Evolutionary conservation across 768 basidiomycete species (phyloP).

Genomic region (Russula abietina): DNA sequence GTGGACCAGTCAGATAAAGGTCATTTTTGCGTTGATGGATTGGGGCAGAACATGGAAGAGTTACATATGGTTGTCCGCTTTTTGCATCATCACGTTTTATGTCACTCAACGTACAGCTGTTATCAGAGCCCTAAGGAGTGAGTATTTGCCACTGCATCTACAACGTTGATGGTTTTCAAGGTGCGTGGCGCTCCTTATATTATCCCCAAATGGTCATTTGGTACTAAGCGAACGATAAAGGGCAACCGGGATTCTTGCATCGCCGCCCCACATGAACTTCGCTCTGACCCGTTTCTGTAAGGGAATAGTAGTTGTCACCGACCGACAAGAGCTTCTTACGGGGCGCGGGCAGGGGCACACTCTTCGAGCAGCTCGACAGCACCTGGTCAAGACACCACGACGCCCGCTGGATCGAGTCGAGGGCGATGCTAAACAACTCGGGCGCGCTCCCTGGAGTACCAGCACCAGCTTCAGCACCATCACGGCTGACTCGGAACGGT

Average conservation of each 20-base stretch:
- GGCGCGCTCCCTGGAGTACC: constrained; percentile 3
- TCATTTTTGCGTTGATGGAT: too few relatives aligned
- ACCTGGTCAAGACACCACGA: constrained; percentile 28
- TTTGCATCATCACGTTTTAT: constrained; percentile 49
- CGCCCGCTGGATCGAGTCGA: constrained; percentile 34
- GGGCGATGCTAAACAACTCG: background rate
- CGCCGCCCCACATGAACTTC: constrained; percentile 43
- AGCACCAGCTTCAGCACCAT: too few relatives aligned
- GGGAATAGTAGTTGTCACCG: constrained; percentile 46
- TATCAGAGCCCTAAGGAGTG: constrained; percentile 33
- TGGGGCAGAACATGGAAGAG: too few relatives aligned
- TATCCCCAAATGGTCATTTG: too few relatives aligned
- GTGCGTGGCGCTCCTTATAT: background rate
- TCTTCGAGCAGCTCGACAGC: constrained; percentile 38
- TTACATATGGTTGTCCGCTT: too few relatives aligned
- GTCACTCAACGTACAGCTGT: constrained; percentile 47
- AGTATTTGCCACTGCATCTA: constrained; percentile 28
- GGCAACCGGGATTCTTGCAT: constrained; percentile 43
- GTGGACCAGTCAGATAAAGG: too few relatives aligned
- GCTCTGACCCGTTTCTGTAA: constrained; percentile 37
- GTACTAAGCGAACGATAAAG: too few relatives aligned
- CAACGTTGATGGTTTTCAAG: constrained; percentile 19
- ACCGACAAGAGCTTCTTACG: constrained; percentile 39
- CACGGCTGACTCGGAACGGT: background rate
- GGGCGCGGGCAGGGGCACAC: constrained; percentile 32